Evolutionary conservation across 495 filamentous ascomycete genomes (phyloP), one percentile per base, ranked within the genome.

Genomic region (Bathelium albidoporum): DNA sequence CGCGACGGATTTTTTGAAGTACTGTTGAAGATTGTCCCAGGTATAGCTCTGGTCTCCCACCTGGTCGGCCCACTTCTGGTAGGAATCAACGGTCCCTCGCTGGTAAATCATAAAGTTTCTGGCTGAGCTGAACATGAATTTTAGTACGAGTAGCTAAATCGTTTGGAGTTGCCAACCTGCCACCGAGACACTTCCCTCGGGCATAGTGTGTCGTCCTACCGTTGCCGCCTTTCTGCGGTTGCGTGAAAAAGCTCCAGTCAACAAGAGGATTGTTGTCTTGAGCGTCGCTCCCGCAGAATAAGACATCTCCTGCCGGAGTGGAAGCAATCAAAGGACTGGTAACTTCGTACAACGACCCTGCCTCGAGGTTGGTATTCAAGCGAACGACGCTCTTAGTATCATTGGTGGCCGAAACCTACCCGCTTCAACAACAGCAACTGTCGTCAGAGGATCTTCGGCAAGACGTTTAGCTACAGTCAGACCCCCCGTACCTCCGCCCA

Each of bases 31-130:
- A 9, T 79, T 73, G 14, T 82, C 75, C 32, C 74, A 88, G 2
- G 71, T 72, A 64, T 82, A 89, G 60, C 73, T 78, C 1, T 76
- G 53, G 65, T 87, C 85, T 43, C 79, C 77, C 3, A 87, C 82
- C 0, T 60, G 43, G 31, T 83, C 77, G 0, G 84, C 85, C 85
- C 84, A 88, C 64, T 72, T 68, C 16, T 82, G 70, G 64, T 78
- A 79, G 0, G 81, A 71, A 0, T 73, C 77, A 5, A 62, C 64
- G 0, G 77, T 79, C 0, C 71, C 73, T 2, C 81, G 66, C 14
- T 75, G 68, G 61, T 70, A 73, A 18, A 45, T 44, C 63, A 73
- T 66, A 32, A 59, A 64, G 36, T 72, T 71, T 10, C 62, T 45
- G 3, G 66, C 70, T 9, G 49, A 55, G 24, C 49, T 55, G 24